Conservation (phyloP, 495 filamentous ascomycete genomes). For the Xylaria flabelliformis region DNA sequence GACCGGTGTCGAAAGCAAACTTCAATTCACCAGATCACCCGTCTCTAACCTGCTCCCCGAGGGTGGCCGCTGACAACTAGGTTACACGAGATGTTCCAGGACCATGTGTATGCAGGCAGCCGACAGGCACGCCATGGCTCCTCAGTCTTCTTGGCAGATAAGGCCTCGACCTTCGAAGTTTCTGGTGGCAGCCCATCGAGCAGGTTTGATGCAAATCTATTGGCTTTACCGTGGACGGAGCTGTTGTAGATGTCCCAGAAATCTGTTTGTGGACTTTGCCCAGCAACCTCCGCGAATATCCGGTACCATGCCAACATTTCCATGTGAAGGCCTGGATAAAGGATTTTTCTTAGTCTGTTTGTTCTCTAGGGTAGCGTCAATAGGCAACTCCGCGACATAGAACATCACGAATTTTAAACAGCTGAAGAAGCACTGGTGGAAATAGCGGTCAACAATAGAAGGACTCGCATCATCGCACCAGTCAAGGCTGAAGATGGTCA, state of each 20-base stretch:
- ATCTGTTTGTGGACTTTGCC: constrained; percentile 1
- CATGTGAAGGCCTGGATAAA: neutral
- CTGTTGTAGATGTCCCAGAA: neutral
- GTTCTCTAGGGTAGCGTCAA: neutral
- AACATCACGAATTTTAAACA: constrained; percentile 3
- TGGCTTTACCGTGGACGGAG: neutral
- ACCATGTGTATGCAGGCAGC: constrained; percentile 17
- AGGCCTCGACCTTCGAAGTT: neutral
- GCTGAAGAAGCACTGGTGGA: neutral
- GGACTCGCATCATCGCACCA: constrained; percentile 2
- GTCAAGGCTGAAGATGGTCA: constrained; percentile 7
- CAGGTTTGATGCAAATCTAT: constrained; percentile 14
- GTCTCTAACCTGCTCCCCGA: neutral
- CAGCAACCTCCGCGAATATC: constrained; percentile 6
- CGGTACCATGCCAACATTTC: constrained; percentile 21
- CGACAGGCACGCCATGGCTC: constrained; percentile 1
- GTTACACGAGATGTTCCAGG: constrained; percentile 1
- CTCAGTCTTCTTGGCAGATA: constrained; percentile 13
- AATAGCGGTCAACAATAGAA: constrained; percentile 22
- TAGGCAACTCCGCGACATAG: neutral
- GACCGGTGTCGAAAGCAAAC: constrained; percentile 21
- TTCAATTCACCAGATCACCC: constrained; percentile 2
- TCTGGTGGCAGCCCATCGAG: neutral
- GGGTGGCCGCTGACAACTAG: neutral
- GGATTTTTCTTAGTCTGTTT: constrained; percentile 7